Conservation (phyloP, 1,284 basidiomycete genomes). For the Tilletia indica region DNA sequence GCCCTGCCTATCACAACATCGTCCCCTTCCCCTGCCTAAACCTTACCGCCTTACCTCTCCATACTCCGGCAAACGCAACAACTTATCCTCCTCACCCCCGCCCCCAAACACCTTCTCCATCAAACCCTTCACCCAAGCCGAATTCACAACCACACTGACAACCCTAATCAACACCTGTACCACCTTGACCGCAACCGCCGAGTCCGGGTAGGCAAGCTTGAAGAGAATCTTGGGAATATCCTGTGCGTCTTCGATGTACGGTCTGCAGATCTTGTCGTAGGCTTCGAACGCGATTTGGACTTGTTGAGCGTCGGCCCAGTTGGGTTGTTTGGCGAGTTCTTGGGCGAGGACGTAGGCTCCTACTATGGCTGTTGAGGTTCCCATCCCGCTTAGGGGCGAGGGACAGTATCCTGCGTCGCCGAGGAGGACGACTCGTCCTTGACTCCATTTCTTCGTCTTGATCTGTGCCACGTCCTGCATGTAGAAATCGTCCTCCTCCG, state of each 20-base stretch:
- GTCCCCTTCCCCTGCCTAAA: too few species aligned
- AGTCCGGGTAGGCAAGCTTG: conserved; percentile 24
- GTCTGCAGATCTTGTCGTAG: conserved; percentile 29
- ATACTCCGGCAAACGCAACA: too few species aligned
- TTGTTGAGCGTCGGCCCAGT: conserved; percentile 19
- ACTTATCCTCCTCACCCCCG: too few species aligned
- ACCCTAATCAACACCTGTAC: conserved; percentile 17
- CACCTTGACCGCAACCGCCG: conserved; percentile 18
- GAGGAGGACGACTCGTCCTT: conserved; percentile 31
- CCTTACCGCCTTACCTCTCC: too few species aligned
- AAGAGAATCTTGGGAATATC: conserved; percentile 29
- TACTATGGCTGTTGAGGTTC: conserved; percentile 33
- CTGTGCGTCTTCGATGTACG: conserved; percentile 33
- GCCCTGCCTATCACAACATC: too few species aligned
- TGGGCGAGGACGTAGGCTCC: conserved; percentile 37
- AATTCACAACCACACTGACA: neutral
- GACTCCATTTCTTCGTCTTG: conserved; percentile 31
- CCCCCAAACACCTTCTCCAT: too few species aligned
- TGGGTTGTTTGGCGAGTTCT: conserved; percentile 26
- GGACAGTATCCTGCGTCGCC: conserved; percentile 41
- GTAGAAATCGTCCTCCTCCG: conserved; percentile 31
- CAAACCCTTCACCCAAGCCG: neutral
- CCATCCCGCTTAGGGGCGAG: conserved; percentile 39
- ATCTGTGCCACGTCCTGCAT: conserved; percentile 35
- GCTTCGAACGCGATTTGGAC: conserved; percentile 26